These are phyloP conservation scores for Adansonia rubrostipa DNA, from an alignment of 441 rosid genomes.

Conservation along the genomic window DNA sequence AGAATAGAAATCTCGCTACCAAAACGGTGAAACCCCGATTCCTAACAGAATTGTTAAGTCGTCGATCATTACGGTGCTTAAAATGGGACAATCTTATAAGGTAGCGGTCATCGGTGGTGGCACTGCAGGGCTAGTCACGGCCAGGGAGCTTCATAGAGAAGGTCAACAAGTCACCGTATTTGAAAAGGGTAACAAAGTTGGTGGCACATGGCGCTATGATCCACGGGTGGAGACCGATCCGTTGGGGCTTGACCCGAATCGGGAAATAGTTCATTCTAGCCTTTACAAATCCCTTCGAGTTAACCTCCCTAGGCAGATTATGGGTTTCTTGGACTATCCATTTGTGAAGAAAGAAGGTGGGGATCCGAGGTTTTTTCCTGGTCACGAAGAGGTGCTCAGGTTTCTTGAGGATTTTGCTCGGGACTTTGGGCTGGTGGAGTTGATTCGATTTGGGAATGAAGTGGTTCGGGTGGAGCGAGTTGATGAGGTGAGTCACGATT, in stretches of 20 bases:
- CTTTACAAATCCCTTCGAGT: slow-evolving; percentile 59
- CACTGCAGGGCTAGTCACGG: slow-evolving; percentile 10
- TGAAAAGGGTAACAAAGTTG: slow-evolving; percentile 50
- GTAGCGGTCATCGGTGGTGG: slow-evolving; percentile 24
- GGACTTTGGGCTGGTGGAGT: slow-evolving; percentile 3
- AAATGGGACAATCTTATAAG: neutral
- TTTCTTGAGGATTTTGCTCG: slow-evolving; percentile 18
- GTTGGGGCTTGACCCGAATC: slow-evolving; percentile 20
- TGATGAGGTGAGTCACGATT: slow-evolving; percentile 16
- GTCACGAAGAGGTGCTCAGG: slow-evolving; percentile 25
- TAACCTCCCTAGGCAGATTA: slow-evolving; percentile 69
- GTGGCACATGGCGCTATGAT: slow-evolving; percentile 41
- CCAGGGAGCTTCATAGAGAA: slow-evolving; percentile 63
- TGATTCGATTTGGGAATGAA: slow-evolving; percentile 22
- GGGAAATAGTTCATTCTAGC: slow-evolving; percentile 60
- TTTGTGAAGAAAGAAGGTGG: slow-evolving; percentile 38
- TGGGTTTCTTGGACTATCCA: slow-evolving; percentile 56
- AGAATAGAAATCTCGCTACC: neutral
- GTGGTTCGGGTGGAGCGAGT: slow-evolving; percentile 17
- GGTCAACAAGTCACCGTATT: slow-evolving; percentile 62
- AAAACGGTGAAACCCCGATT: neutral
- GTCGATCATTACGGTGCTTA: neutral
- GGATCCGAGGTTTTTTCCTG: slow-evolving; percentile 10
- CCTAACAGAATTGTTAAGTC: neutral
- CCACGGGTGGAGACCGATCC: slow-evolving; percentile 11